phyloP scores from a whole-genome alignment of 176 grass and related monocot species.

The Pontederia crassipes region DNA sequence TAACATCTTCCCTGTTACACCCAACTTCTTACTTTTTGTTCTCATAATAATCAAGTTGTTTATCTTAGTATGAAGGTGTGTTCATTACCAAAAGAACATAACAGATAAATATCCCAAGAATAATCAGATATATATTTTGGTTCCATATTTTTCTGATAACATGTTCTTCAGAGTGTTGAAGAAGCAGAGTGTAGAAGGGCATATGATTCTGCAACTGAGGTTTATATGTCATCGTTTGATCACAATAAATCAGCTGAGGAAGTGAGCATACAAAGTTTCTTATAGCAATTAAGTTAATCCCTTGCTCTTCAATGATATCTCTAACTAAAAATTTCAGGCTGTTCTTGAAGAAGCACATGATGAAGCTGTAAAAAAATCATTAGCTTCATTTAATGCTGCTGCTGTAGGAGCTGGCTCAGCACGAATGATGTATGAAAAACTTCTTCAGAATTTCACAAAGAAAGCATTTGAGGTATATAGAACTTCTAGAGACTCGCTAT shows the following conservation, averaged over 20 bases:
- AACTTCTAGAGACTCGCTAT: constrained; percentile 1
- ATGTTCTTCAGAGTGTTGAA: constrained; percentile 57
- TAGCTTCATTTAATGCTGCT: constrained; percentile 41
- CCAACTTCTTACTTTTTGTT: too few species aligned
- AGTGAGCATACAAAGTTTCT: constrained; percentile 22
- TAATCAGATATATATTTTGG: neutral
- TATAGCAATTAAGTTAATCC: neutral
- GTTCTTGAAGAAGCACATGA: constrained; percentile 52
- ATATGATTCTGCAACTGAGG: constrained; percentile 53
- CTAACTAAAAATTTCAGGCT: constrained; percentile 29
- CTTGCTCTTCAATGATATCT: neutral
- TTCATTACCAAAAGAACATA: neutral
- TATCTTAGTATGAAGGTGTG: neutral
- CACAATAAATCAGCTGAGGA: constrained; percentile 45
- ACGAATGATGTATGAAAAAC: constrained; percentile 53
- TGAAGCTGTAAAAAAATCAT: constrained; percentile 50
- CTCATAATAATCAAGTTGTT: too few species aligned
- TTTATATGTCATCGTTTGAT: constrained; percentile 53
- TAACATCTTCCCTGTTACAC: too few species aligned
- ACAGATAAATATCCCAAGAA: neutral
- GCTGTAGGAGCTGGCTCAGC: constrained; percentile 56
- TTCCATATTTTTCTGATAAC: constrained; percentile 16
- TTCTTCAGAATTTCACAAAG: constrained; percentile 50
- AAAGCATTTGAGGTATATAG: constrained; percentile 52
- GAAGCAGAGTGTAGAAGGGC: constrained; percentile 58